phyloP scores from a whole-genome alignment of 768 basidiomycete genomes.

The Leccinum rimulosum region DNA sequence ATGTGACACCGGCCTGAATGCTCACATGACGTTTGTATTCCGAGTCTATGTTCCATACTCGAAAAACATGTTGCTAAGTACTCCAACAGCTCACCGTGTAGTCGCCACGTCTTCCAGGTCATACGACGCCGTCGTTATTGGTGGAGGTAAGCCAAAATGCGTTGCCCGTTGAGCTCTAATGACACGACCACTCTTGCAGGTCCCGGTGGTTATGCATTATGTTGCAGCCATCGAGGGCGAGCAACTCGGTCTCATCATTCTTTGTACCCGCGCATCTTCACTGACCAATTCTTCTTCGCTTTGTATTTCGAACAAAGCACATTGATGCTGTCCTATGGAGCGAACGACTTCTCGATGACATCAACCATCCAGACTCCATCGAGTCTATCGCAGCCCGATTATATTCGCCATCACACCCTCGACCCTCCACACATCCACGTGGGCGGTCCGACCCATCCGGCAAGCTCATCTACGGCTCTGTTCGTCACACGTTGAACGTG shows the following conservation, averaged over 20 bases:
- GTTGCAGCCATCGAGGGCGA: slow-evolving; percentile 99
- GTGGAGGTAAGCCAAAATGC: slow-evolving; percentile 66
- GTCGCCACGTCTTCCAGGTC: slow-evolving; percentile 68
- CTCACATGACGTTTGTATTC: slow-evolving; percentile 14
- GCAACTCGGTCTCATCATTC: slow-evolving; percentile 69
- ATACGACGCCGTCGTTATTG: slow-evolving; percentile 94
- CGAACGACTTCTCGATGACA: too few species aligned
- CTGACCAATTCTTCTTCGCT: slow-evolving; percentile 7
- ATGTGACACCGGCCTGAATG: too few species aligned
- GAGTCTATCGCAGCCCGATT: too few species aligned
- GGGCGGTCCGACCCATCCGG: too few species aligned
- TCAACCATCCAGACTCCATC: too few species aligned
- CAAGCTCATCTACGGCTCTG: too few species aligned
- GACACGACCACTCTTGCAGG: slow-evolving; percentile 44
- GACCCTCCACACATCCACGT: too few species aligned
- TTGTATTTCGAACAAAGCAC: too few species aligned
- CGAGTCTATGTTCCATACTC: not conserved
- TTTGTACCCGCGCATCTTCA: not conserved
- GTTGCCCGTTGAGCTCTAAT: not conserved
- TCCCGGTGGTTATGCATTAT: slow-evolving; percentile 95
- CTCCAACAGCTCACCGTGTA: slow-evolving; percentile 49
- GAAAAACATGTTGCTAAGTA: slow-evolving; percentile 20
- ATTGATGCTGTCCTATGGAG: too few species aligned
- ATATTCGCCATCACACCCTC: too few species aligned
- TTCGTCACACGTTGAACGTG: too few species aligned